Evolutionary conservation across 2,329 filamentous ascomycete genomes (phyloP).

Genomic region (Chrysoporthe deuterocubensis): DNA sequence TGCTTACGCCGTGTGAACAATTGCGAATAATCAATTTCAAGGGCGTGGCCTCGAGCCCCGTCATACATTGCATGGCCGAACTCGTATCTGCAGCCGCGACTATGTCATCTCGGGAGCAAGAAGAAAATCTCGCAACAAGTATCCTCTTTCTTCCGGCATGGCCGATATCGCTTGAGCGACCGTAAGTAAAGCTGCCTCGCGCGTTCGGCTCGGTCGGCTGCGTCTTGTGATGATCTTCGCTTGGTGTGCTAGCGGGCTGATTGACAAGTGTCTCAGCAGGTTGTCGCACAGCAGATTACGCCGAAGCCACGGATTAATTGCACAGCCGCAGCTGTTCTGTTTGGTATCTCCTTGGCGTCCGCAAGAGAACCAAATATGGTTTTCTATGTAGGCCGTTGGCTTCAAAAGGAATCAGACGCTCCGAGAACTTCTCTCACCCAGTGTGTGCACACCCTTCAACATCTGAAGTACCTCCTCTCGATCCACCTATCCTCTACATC

Average conservation of each 20-base stretch:
- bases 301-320: background rate
- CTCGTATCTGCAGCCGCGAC: background rate
- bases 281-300: constrained; percentile 1
- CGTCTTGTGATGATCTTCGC: background rate
- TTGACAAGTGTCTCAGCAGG: background rate
- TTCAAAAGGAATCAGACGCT: background rate
- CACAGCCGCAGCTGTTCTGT: background rate
- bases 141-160: background rate
- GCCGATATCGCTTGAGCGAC: constrained; percentile 4
- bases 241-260: background rate
- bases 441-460: constrained; percentile 52
- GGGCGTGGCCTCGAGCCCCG: background rate
- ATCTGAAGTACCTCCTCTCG: constrained; percentile 88
- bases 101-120: background rate
- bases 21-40: background rate
- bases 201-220: constrained; percentile 12
- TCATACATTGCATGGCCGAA: background rate
- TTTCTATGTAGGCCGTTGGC: constrained; percentile 22
- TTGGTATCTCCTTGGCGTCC: background rate
- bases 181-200: background rate
- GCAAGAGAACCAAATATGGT: background rate
- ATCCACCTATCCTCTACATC: constrained; percentile 89
- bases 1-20: background rate
- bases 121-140: constrained; percentile 12
- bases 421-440: no score